These are phyloP conservation scores for Scheffersomyces titani DNA, from an alignment of 1,139 yeast genomes.

Conservation along the genomic window DNA sequence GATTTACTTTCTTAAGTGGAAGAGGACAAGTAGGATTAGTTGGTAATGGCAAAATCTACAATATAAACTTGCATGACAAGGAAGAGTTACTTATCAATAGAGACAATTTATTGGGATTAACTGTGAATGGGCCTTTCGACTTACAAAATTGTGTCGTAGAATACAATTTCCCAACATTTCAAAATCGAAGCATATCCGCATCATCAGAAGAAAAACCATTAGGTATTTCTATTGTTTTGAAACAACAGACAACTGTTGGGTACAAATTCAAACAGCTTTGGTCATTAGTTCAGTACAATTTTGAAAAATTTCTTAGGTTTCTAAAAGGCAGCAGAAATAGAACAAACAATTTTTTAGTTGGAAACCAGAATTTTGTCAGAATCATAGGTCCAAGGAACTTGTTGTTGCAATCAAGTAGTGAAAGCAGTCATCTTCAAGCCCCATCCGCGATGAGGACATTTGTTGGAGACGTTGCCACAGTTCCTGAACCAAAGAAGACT, in stretches of 20 bases:
- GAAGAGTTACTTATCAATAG: conserved; percentile 54
- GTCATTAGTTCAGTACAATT: background rate
- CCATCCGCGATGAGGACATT: background rate
- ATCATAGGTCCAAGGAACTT: conserved; percentile 59
- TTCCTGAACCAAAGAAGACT: conserved; percentile 7
- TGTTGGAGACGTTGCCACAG: background rate
- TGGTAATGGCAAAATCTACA: conserved; percentile 59
- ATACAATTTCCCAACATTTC: conserved; percentile 19
- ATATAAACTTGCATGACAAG: conserved; percentile 41
- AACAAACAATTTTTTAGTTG: conserved; percentile 23
- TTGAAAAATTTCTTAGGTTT: background rate
- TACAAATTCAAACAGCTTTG: background rate
- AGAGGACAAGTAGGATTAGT: conserved; percentile 60
- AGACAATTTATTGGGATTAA: conserved; percentile 50
- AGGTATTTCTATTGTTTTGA: background rate
- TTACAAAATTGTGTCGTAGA: conserved; percentile 37
- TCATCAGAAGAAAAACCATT: background rate
- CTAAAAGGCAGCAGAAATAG: background rate
- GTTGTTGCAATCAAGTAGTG: conserved; percentile 44
- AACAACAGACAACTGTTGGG: background rate
- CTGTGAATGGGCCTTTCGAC: conserved; percentile 53
- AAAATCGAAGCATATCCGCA: background rate
- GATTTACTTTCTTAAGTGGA: conserved; percentile 54
- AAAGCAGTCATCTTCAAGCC: background rate
- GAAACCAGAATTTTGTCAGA: conserved; percentile 43